Base-by-base conservation (phyloP, 768 basidiomycete species). In the Asterophora lycoperdoides region DNA sequence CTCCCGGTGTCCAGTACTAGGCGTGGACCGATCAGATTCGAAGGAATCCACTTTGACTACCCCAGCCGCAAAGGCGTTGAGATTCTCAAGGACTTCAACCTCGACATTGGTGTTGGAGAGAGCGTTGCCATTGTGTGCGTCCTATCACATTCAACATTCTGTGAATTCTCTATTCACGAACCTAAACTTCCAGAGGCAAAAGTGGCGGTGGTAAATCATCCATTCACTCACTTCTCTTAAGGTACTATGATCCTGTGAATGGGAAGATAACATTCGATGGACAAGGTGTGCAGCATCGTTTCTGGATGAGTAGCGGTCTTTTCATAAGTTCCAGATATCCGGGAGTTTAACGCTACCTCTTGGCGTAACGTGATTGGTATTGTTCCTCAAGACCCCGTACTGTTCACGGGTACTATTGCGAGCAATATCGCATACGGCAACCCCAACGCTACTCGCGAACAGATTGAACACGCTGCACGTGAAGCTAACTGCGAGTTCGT, bases 401-500 rank as follows among this genome's bases (percentile, higher is more conserved):
- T 96, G 23, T 96, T 96, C 66, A 86, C 87, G 2, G 92, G 93
- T 2, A 95, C 93, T 0, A 94, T 97, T 43, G 92, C 92, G 2
- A 88, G 89, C 1, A 98, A 98, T 59, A 98, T 95, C 53, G 86
- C 93, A 0, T 97, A 89, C 59, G 94, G 94, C 2, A 78, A 85
- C 41, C 75, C 79, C 8, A 68, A 77, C 15, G 89, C 83, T 0
- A 89, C 90, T 0, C 76, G 87, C 17, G 83, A 84, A 55, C 81
- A 95, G 51, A 89, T 97, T 17, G 91, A 96, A 64, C 71, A 83
- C 23, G 94, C 92, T 0, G 94, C 93, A 0, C 75, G 87, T 15
- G 80, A 90, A 51, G 95, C 95, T 2, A 96, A 97, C 57, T 97
- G 94, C 66, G 93, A 95, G 59, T 98, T 95, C 61, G 84, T 97